Base-by-base conservation (phyloP, 768 basidiomycete species). In the Phaffia australis region DNA sequence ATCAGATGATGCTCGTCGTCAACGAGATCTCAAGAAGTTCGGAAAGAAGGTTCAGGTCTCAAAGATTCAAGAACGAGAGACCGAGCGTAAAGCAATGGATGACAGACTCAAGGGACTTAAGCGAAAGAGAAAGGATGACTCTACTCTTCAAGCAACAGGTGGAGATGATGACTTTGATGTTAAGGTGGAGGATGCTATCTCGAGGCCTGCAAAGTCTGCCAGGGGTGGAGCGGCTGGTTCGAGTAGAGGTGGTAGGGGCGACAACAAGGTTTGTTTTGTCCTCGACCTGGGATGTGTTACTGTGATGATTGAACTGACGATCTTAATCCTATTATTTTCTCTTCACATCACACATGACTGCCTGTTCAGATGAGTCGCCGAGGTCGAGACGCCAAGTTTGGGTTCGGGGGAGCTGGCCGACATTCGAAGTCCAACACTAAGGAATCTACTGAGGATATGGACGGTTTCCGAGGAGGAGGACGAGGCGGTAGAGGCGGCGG, bases 31-130 rank as follows among this genome's bases (percentile, higher is more conserved):
- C 64, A 97, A 98, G 81, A 98, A 97, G 80, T 95, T 89, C 73
- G 94, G 94, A 29, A 99, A 98, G 77, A 89, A 97, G 76, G 90
- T 98, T 15, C 95, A 99, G 77, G 77, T 88, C 48, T 93, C 97
- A 79, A 92, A 92, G 76, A 80, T 89, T 70, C 89, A 90, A 75
- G 89, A 94, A 79, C 80, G 94, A 55, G 87, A 92, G 76, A 82
- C 80, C 73, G 83, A 84, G 65, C 93, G 92, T 81, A 95, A 93
- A 79, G 88, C 90, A 42, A 86, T 94, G 82, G 86, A 87, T 66
- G 90, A 93, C 72, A 80, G 85, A 51, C 79, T 92, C 27, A 87
- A 91, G 73, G 84, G 84, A 8, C 82, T 97, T 70, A 95, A 97
- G 79, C 82, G 91, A 77, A 95, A 94, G 81, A 84, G 87, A 72